Percentiles rank a stretch among this genome's conserved stretches.
These are phyloP conservation scores for Bombardia bombarda DNA, from an alignment of 495 filamentous ascomycete genomes.

Conservation along the genomic window DNA sequence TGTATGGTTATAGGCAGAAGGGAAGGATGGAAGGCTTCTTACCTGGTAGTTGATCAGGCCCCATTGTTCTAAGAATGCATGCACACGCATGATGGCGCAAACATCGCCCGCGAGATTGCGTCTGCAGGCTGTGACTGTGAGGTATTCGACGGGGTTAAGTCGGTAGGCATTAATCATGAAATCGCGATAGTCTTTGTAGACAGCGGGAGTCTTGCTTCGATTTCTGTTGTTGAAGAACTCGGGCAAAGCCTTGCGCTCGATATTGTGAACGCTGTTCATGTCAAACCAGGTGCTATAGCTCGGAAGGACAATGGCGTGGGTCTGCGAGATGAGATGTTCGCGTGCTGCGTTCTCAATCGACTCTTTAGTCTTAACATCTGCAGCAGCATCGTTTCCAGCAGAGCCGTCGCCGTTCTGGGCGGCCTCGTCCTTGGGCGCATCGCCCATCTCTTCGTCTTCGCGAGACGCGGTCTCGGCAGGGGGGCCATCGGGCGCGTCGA, in stretches of 20 bases:
- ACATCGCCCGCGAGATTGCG: slow-evolving; percentile 95
- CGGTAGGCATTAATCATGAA: slow-evolving; percentile 99
- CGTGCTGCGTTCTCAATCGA: slow-evolving; percentile 76
- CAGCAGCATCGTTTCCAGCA: slow-evolving; percentile 28
- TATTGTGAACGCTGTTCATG: slow-evolving; percentile 80
- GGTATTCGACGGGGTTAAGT: slow-evolving; percentile 88
- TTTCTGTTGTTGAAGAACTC: slow-evolving; percentile 98
- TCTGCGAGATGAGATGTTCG: slow-evolving; percentile 84
- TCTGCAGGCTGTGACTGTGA: slow-evolving; percentile 95
- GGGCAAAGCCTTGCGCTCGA: slow-evolving; percentile 85
- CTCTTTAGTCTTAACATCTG: slow-evolving; percentile 58
- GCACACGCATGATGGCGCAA: slow-evolving; percentile 97
- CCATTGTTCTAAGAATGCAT: slow-evolving; percentile 98
- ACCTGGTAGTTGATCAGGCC: slow-evolving; percentile 98
- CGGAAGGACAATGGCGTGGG: slow-evolving; percentile 87
- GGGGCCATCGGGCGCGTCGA: slow-evolving; percentile 77
- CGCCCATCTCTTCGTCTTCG: slow-evolving; percentile 85
- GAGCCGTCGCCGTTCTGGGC: slow-evolving; percentile 40
- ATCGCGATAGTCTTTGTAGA: slow-evolving; percentile 97
- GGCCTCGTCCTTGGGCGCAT: slow-evolving; percentile 50
- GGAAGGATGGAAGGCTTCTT: slow-evolving; percentile 9
- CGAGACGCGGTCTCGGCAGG: slow-evolving; percentile 56
- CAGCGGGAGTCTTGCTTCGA: slow-evolving; percentile 92
- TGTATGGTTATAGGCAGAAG: too few species aligned
- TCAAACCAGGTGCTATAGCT: slow-evolving; percentile 98